A percentile compares a stretch with the other conserved stretches of the same genome.
Evolutionary conservation across 2,329 filamentous ascomycete genomes (phyloP).

Genomic region (Alternaria brassicicola): DNA sequence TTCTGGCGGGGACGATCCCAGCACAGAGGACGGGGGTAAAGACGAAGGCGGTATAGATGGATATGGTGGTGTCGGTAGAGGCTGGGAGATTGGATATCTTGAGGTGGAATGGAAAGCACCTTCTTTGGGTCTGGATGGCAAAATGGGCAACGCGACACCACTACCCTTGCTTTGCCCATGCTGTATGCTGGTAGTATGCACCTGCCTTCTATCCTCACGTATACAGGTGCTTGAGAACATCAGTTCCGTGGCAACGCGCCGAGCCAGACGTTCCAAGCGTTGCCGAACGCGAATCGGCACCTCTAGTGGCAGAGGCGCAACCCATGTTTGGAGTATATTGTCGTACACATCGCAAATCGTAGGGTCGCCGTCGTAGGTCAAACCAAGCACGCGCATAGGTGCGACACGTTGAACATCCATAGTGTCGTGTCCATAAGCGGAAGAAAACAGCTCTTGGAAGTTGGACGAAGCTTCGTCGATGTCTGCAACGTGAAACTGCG

Average conservation of each 20-base stretch:
- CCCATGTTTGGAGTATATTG: conserved; percentile 38
- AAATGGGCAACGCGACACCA: conserved; percentile 24
- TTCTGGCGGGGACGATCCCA: conserved; percentile 14
- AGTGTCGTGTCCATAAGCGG: background rate
- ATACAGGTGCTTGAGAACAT: conserved; percentile 44
- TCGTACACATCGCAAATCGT: conserved; percentile 41
- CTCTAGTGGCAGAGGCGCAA: conserved; percentile 36
- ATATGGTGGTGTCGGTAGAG: conserved; percentile 21
- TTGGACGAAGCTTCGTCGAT: conserved; percentile 38
- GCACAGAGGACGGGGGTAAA: conserved; percentile 8
- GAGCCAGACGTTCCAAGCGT: conserved; percentile 40
- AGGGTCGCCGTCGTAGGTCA: conserved; percentile 13
- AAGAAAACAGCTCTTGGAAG: conserved; percentile 26
- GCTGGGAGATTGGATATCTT: conserved; percentile 10
- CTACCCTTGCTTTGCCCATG: conserved; percentile 15
- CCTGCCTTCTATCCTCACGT: conserved; percentile 5
- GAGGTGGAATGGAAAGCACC: background rate
- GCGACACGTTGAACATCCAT: conserved; percentile 27
- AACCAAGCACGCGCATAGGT: conserved; percentile 17
- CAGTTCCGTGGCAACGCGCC: conserved; percentile 47
- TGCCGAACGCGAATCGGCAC: conserved; percentile 36
- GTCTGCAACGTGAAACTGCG: conserved; percentile 30
- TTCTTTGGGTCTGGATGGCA: conserved; percentile 24
- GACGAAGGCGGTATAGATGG: conserved; percentile 26
- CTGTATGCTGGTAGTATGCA: conserved; percentile 15